Conservation (phyloP, 2,329 filamentous ascomycete genomes). For the Hortaea sp. region DNA sequence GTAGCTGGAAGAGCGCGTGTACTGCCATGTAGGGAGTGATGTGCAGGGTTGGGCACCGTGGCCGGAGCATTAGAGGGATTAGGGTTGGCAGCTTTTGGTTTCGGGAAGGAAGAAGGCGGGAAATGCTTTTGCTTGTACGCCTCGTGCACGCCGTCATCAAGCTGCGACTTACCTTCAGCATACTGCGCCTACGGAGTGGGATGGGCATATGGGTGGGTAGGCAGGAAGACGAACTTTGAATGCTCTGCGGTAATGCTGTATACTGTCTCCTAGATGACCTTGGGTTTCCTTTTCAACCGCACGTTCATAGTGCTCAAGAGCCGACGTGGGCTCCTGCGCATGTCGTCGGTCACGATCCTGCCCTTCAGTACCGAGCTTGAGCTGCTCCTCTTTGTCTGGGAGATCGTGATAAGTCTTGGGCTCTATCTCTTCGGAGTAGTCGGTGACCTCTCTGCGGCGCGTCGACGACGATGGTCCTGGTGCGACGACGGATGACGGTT, state of each 20-base stretch:
- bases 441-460: slow-evolving; percentile 20
- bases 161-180: slow-evolving; percentile 39
- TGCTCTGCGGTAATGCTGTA: slow-evolving; percentile 79
- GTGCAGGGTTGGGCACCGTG: slow-evolving; percentile 44
- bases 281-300: slow-evolving; percentile 81
- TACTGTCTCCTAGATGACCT: slow-evolving; percentile 79
- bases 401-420: slow-evolving; percentile 36
- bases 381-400: slow-evolving; percentile 35
- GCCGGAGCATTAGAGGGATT: slow-evolving; percentile 41
- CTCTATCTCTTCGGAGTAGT: slow-evolving; percentile 29
- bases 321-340: slow-evolving; percentile 54
- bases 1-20: slow-evolving; percentile 40
- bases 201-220: background rate
- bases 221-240: slow-evolving; percentile 54
- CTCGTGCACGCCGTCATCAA: slow-evolving; percentile 77
- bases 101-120: slow-evolving; percentile 47
- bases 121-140: slow-evolving; percentile 89
- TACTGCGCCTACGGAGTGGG: background rate
- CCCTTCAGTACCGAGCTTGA: slow-evolving; percentile 30
- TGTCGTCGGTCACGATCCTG: slow-evolving; percentile 26
- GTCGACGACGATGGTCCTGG: slow-evolving; percentile 7
- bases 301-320: slow-evolving; percentile 84
- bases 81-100: slow-evolving; percentile 35
- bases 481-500: slow-evolving; percentile 6
- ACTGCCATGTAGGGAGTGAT: slow-evolving; percentile 45